Base-by-base conservation (phyloP, 2,329 filamentous ascomycete species). In the Fusarium sp. region DNA sequence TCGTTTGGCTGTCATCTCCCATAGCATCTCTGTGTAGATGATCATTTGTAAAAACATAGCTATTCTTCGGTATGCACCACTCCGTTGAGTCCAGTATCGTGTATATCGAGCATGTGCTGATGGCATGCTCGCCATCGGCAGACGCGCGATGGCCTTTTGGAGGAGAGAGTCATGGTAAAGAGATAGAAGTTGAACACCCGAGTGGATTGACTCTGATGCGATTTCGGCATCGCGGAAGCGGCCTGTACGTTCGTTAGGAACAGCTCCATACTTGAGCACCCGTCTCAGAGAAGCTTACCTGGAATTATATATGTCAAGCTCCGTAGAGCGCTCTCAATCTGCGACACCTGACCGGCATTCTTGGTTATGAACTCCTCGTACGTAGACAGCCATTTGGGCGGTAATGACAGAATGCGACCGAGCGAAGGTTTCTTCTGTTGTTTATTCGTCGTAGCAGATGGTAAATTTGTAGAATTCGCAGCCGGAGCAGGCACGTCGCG, bases 291-390 rank as follows among this genome's bases (percentile, higher is more conserved):
- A 28, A 38, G 60, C 81, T 64, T 81, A 91, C 93, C 95, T 66
- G 96, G 96, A 56, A 98, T 96, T 75, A 99, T 95, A 82, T 99
- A 99, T 54, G 96, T 98, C 74, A 99, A 85, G 34, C 95, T 98
- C 44, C 96, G 91, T 79, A 99, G 85, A 20, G 95, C 94, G 72
- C 94, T 97, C 85, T 99, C 96, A 73, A 99, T 96, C 85, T 98
- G 95, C 56, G 94, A 94, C 60, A 99, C 95, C 68, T 97, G 94
- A 79, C 94, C 93, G 70, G 95, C 92, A 82, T 99, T 99, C 85
- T 96, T 96, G 72, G 94, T 93, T 85, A 99, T 96, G 84, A 98
- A 98, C 74, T 96, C 92, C 79, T 91, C 91, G 83, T 97, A 97
- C 84, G 91, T 89, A 74, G 87, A 84, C 60, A 94, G 85, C 90